Conservation (phyloP, 2,329 filamentous ascomycete species). For the Colletotrichum sp. region DNA sequence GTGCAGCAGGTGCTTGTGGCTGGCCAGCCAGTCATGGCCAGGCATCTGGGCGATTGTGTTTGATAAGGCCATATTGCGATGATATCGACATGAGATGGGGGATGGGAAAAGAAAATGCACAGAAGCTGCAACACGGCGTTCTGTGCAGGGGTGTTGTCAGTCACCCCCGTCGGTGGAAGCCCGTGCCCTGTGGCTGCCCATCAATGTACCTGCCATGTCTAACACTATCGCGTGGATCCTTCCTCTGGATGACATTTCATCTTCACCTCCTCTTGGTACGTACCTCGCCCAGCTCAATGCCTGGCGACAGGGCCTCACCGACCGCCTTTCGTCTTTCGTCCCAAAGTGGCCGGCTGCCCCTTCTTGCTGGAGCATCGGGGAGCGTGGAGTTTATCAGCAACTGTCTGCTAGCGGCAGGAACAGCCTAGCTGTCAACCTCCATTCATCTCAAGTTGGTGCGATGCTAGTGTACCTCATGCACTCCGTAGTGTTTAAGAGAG, state of each 20-base stretch:
- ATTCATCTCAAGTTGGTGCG: not conserved
- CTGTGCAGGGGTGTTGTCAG: constrained; percentile 5
- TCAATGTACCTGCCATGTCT: constrained; percentile 15
- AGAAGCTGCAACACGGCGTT: constrained; percentile 12
- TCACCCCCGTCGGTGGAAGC: not conserved
- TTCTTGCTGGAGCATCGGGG: not conserved
- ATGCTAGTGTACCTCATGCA: not conserved
- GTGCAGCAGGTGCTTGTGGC: not conserved
- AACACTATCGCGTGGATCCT: constrained; percentile 17
- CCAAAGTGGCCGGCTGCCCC: not conserved
- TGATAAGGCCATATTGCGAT: not conserved
- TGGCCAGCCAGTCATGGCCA: not conserved
- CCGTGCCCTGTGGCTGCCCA: constrained; percentile 16
- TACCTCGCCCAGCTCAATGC: not conserved
- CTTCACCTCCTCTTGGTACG: not conserved
- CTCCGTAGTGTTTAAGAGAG: not conserved
- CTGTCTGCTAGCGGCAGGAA: not conserved
- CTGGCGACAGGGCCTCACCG: not conserved
- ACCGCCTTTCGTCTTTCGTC: constrained; percentile 3
- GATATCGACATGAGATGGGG: not conserved
- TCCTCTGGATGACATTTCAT: not conserved
- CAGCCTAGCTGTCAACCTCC: not conserved
- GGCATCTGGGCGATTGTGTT: not conserved
- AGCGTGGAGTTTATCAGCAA: not conserved
- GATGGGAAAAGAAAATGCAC: not conserved